Evolutionary conservation across 1,284 basidiomycete genomes (phyloP), one percentile per base, ranked within the genome.

Genomic region (Sanghuangporus sanghuang): DNA sequence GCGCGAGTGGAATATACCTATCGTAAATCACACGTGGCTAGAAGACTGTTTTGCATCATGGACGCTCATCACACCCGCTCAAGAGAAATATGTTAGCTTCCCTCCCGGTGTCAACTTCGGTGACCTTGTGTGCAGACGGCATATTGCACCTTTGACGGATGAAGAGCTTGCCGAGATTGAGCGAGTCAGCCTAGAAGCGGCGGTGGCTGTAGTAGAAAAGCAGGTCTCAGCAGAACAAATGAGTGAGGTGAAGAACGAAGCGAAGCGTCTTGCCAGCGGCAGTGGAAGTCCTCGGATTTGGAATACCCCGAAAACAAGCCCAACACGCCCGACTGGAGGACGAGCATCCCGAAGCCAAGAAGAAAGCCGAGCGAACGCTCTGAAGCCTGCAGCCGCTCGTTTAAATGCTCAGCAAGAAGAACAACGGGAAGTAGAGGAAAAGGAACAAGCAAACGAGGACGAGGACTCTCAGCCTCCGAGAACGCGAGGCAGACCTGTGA

Each of bases 21-120:
- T 95, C 63, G 89, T 96, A 12, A 95, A 95, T 68, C 95, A 96
- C 69, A 80, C 83, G 0, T 96, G 93, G 91, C 79, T 96, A 6
- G 94, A 96, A 72, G 91, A 93, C 67, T 95, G 91, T 72, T 92
- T 94, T 69, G 74, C 85, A 18, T 81, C 85, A 57, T 95, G 93
- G 93, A 78, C 81, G n/a, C 78, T 80, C 23, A 76, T 89, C 52
- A 85, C 85, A 0, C 78, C 83, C 7, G 83, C 80, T 0, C 73
- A 79, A 16, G 83, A 85, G 56, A 86, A 85, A 64, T 93, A 91
- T 73, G 83, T 87, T 59, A 69, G 77, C 38, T 92, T 89, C 67
- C 84, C 89, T 0, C 78, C 79, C 0, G 86, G 85, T 2, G 73
- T 90, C 48, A 86, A 93, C 71, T 90, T 88, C 71, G 81, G 85